A percentile compares a stretch with the other conserved stretches of the same genome.
phyloP scores from a whole-genome alignment of 2,329 filamentous ascomycete genomes.

The Zymoseptoria tritici region DNA sequence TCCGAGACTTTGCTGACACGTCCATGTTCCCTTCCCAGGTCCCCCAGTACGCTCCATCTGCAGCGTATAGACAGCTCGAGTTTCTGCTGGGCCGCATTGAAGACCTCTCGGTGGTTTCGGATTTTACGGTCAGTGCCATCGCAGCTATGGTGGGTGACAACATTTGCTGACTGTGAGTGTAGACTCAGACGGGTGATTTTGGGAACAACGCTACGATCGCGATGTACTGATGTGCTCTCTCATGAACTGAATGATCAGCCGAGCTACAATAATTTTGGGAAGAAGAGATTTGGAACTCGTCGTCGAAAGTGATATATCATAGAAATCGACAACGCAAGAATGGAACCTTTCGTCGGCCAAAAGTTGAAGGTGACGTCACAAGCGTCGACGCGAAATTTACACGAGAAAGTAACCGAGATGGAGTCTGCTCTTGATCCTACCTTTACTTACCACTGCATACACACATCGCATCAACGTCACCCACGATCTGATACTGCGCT shows the following conservation, averaged over 20 bases:
- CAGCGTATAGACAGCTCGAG: constrained; percentile 65
- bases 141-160: not conserved
- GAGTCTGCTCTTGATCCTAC: too few species aligned
- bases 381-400: not conserved
- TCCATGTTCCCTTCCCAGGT: too few species aligned
- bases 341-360: not conserved
- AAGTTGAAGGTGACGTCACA: not conserved
- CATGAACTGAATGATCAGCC: not conserved
- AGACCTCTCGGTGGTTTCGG: constrained; percentile 39
- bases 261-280: not conserved
- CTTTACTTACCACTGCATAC: not conserved
- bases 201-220: constrained; percentile 22
- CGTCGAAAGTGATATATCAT: not conserved
- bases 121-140: constrained; percentile 23
- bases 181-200: constrained; percentile 26
- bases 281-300: not conserved
- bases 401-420: not conserved
- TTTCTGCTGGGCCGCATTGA: constrained; percentile 64
- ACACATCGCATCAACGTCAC: not conserved
- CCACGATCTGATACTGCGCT: not conserved
- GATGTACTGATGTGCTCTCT: constrained; percentile 6
- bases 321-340: not conserved
- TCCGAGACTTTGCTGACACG: too few species aligned
- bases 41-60: constrained; percentile 59
- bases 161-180: not conserved